A percentile compares a stretch with the other conserved stretches of the same genome.
These are phyloP conservation scores for Massariosphaeria phaeospora DNA, from an alignment of 495 filamentous ascomycete genomes.

Conservation along the genomic window DNA sequence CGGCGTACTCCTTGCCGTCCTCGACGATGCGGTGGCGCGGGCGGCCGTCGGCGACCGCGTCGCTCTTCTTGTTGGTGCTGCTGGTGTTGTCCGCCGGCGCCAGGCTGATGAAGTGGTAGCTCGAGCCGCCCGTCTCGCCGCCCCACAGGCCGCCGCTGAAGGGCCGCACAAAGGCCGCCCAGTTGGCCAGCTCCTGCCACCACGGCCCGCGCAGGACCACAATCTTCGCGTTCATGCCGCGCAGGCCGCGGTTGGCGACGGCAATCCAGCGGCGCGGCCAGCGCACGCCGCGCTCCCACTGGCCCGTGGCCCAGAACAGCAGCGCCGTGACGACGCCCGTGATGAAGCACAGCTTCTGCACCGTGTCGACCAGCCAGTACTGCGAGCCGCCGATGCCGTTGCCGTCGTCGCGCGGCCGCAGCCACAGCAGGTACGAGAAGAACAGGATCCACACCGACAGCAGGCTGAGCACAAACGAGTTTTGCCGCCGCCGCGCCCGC, in stretches of 20 bases:
- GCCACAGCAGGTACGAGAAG: conserved; percentile 82
- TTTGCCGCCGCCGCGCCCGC: conserved; percentile 80
- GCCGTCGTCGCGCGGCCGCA: conserved; percentile 86
- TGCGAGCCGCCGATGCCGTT: conserved; percentile 83
- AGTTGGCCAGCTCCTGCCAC: conserved; percentile 69
- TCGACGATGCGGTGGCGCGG: conserved; percentile 14
- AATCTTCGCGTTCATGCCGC: conserved; percentile 91
- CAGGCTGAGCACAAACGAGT: conserved; percentile 87
- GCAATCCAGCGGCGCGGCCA: conserved; percentile 91
- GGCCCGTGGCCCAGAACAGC: conserved; percentile 86
- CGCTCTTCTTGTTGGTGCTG: conserved; percentile 25
- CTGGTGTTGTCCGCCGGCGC: too few relatives aligned
- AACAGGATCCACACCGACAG: conserved; percentile 72
- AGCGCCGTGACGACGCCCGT: conserved; percentile 77
- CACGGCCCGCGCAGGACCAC: conserved; percentile 80
- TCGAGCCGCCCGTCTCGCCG: conserved; percentile 17
- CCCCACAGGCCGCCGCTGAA: conserved; percentile 40
- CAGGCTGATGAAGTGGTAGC: conserved; percentile 32
- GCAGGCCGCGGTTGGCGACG: conserved; percentile 80
- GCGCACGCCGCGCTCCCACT: conserved; percentile 89
- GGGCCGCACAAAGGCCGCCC: conserved; percentile 69
- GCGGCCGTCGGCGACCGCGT: conserved; percentile 9
- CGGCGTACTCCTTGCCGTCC: conserved; percentile 36
- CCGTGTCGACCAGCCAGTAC: conserved; percentile 90
- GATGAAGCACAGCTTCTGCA: conserved; percentile 80